Percentiles rank a stretch among this genome's conserved stretches.
These are phyloP conservation scores for Pseudopyricularia cyperi DNA, from an alignment of 2,329 filamentous ascomycete species.

Conservation along the genomic window DNA sequence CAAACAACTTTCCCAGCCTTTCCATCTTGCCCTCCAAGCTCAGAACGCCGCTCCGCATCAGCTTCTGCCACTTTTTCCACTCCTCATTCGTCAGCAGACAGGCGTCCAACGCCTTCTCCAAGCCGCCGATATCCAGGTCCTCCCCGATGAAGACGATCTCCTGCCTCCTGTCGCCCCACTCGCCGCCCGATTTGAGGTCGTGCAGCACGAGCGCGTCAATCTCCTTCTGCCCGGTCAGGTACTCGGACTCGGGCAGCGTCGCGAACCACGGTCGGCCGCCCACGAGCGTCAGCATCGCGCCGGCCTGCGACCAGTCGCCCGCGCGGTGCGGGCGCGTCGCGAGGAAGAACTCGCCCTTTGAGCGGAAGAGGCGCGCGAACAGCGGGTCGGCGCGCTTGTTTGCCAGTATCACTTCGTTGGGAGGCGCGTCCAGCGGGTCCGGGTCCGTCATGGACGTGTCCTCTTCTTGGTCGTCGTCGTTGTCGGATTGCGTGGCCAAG, in stretches of 20 bases:
- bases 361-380: constrained; percentile 44
- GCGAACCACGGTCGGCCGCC: constrained; percentile 47
- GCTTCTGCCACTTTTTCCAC: constrained; percentile 23
- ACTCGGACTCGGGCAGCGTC: constrained; percentile 38
- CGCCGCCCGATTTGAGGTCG: constrained; percentile 37
- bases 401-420: constrained; percentile 31
- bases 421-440: constrained; percentile 16
- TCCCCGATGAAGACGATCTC: constrained; percentile 66
- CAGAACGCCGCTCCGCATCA: constrained; percentile 5
- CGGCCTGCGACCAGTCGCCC: constrained; percentile 52
- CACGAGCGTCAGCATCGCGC: constrained; percentile 48
- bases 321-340: constrained; percentile 40
- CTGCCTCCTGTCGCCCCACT: constrained; percentile 59
- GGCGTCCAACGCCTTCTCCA: constrained; percentile 41
- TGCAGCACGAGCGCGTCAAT: constrained; percentile 34
- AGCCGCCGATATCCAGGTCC: constrained; percentile 35
- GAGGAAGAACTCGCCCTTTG: constrained; percentile 49
- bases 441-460: constrained; percentile 2
- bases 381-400: constrained; percentile 41
- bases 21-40: neutral
- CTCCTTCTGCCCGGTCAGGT: constrained; percentile 31
- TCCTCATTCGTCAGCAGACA: constrained; percentile 52
- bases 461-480: neutral
- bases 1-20: constrained; percentile 4
- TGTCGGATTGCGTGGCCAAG: constrained; percentile 5